Base-by-base conservation (phyloP, 1,284 basidiomycete species). In the Testicularia cyperi region DNA sequence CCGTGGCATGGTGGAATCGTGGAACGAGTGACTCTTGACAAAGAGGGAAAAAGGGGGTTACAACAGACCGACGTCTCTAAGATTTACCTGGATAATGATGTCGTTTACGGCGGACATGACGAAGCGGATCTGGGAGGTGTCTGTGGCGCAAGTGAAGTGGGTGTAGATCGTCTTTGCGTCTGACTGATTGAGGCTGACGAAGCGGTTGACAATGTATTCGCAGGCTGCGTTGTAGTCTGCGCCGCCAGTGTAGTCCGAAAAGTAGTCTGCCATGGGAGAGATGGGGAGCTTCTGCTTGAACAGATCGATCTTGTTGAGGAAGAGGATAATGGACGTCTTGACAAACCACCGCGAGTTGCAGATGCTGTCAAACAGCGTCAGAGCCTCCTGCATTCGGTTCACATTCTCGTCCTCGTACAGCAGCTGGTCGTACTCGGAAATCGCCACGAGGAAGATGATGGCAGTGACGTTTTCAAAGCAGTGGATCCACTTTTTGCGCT, bases 351-450 rank as follows among this genome's bases (percentile, higher is more conserved):
- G 54, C 24, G 68, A 71, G 53, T 75, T 76, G 54, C 67, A 77
- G 37, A 78, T 78, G 35, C 89, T 92, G 79, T 95, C 92, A 78
- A 95, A 96, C 38, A 95, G 84, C 0, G 90, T 92, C 65, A 95
- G 80, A 0, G 91, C 90, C 79, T 95, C 92, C 80, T 92, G 88
- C 91, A 96, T 95, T 66, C 92, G 90, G 80, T 92, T 92, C 16
- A 72, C 70, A 23, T 70, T 72, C 22, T 68, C 57, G 27, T 72
- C 70, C 39, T 72, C 70, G 54, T 71, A 71, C 20, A 72, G 52
- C 84, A 89, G 87, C 80, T 91, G 90, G 76, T 94, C 87, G 78
- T 97, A 98, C 80, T 96, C 92, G 77, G 87, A 89, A 75, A 97
- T 80, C 65, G 85, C 86, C 61, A 94, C 92, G 43, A 97, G 79